Conservation (phyloP, 208 protist genomes). For the Trypanosoma scelopori region DNA sequence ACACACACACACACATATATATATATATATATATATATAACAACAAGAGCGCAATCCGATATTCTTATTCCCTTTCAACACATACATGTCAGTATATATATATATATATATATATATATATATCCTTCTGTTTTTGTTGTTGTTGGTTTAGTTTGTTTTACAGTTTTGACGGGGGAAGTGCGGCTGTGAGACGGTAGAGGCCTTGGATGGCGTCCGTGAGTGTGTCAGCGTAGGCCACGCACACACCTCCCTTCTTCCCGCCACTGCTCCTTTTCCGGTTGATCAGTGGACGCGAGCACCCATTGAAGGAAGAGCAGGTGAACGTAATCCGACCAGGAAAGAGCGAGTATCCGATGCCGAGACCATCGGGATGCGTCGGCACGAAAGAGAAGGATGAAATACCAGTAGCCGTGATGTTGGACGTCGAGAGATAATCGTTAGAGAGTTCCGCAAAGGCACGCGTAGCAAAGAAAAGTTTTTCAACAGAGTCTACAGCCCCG, state of each 20-base stretch:
- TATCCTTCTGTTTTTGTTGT: too few species aligned
- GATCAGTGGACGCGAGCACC: constrained; percentile 12
- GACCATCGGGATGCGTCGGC: constrained; percentile 16
- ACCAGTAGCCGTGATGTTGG: constrained; percentile 23
- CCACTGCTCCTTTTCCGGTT: not conserved
- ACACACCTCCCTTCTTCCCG: not conserved
- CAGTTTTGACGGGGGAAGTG: constrained; percentile 3
- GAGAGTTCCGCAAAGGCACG: constrained; percentile 18
- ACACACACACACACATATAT: constrained; percentile 12
- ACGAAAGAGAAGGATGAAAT: constrained; percentile 26
- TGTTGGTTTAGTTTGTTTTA: too few species aligned
- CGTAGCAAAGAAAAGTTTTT: constrained; percentile 24
- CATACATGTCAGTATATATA: too few species aligned
- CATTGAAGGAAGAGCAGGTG: constrained; percentile 8
- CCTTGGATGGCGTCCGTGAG: not conserved
- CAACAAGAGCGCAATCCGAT: too few species aligned
- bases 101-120: not conserved
- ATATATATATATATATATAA: constrained; percentile 3
- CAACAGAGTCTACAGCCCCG: not conserved
- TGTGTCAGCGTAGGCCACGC: constrained; percentile 16
- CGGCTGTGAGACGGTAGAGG: constrained; percentile 1
- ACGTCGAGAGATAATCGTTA: constrained; percentile 30
- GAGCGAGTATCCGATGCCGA: constrained; percentile 28
- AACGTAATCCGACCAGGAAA: constrained; percentile 21
- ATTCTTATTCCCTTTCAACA: too few species aligned